Percentiles rank a stretch among this genome's conserved stretches.
Evolutionary conservation across 805 yeast genomes (phyloP).

Genomic region (Priceomyces carsonii): DNA sequence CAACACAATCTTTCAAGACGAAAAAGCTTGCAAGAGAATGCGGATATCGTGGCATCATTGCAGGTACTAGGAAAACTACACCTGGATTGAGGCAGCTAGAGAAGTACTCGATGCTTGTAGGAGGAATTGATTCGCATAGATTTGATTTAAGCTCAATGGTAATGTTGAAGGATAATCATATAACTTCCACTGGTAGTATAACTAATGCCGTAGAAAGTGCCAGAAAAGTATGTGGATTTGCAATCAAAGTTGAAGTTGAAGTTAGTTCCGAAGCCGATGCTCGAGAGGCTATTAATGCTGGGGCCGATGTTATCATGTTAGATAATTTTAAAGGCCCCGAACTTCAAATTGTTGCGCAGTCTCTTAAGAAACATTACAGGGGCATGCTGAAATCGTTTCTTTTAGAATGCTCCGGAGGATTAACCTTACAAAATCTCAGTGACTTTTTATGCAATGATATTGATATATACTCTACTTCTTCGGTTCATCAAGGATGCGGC

Average conservation of each 20-base stretch:
- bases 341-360: conserved; percentile 62
- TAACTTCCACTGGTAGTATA: conserved; percentile 91
- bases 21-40: conserved; percentile 59
- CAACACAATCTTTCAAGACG: conserved; percentile 67
- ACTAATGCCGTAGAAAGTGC: conserved; percentile 80
- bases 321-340: conserved; percentile 79
- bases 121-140: conserved; percentile 92
- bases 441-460: conserved; percentile 72
- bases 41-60: conserved; percentile 82
- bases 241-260: conserved; percentile 90
- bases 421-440: conserved; percentile 65
- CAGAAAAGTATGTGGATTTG: conserved; percentile 79
- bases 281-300: conserved; percentile 87
- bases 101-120: conserved; percentile 92
- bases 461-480: conserved; percentile 88
- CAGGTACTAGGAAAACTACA: conserved; percentile 97
- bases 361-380: conserved; percentile 58
- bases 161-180: conserved; percentile 93
- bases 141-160: conserved; percentile 92
- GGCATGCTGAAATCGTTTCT: conserved; percentile 51
- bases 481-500: conserved; percentile 89
- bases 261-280: conserved; percentile 86
- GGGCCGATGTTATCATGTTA: conserved; percentile 94
- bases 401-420: conserved; percentile 91
- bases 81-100: conserved; percentile 90